Conservation (phyloP, 352 stramenopile species). For the Elongisporangium undulatum region DNA sequence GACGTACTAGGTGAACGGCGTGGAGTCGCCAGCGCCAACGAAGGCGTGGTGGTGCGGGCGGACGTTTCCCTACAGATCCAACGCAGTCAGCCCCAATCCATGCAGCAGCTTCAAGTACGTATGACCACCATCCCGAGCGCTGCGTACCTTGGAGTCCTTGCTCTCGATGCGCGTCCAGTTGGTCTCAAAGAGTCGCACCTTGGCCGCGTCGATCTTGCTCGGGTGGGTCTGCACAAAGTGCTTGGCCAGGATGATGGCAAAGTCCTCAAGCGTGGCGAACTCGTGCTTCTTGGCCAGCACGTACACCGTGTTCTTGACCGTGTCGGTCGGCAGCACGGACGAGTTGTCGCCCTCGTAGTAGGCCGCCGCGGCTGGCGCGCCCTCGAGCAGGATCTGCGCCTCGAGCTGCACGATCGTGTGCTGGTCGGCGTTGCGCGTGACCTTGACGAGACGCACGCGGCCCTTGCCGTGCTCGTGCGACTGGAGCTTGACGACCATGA, state of each 20-base stretch:
- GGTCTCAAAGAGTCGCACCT: slow-evolving; percentile 74
- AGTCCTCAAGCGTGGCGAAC: slow-evolving; percentile 86
- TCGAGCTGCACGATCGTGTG: slow-evolving; percentile 82
- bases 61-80: slow-evolving; percentile 21
- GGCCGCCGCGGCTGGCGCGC: slow-evolving; percentile 57
- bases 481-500: slow-evolving; percentile 69
- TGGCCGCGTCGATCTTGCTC: slow-evolving; percentile 60
- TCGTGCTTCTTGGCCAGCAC: slow-evolving; percentile 84
- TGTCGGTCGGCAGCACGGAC: slow-evolving; percentile 83
- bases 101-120: neutral
- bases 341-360: slow-evolving; percentile 87
- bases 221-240: slow-evolving; percentile 85
- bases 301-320: slow-evolving; percentile 90
- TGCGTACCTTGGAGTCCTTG: slow-evolving; percentile 31
- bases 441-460: slow-evolving; percentile 83
- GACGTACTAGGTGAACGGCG: slow-evolving; percentile 61
- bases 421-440: slow-evolving; percentile 65
- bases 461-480: slow-evolving; percentile 84
- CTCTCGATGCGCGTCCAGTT: slow-evolving; percentile 61
- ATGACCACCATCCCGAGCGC: neutral
- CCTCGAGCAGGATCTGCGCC: slow-evolving; percentile 81
- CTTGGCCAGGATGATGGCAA: slow-evolving; percentile 81
- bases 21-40: slow-evolving; percentile 47
- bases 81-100: neutral
- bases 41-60: slow-evolving; percentile 76